Conservation (phyloP, 2,329 filamentous ascomycete species). For the Alternaria triticina region DNA sequence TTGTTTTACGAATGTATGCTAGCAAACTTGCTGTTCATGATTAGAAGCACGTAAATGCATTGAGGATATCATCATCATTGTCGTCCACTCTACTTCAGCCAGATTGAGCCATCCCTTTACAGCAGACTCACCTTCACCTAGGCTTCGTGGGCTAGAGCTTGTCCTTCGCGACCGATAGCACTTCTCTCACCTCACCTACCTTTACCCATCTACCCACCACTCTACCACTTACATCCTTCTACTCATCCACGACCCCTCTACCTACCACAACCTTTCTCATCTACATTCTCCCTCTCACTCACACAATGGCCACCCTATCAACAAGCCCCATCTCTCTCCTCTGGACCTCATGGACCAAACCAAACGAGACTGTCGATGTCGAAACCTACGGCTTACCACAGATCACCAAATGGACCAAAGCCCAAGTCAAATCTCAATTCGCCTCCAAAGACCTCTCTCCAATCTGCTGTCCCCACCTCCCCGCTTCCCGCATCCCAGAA, state of each 20-base stretch:
- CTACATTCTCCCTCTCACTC: neutral
- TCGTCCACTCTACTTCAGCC: neutral
- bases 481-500: neutral
- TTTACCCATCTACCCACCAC: neutral
- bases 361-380: neutral
- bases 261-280: neutral
- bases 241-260: neutral
- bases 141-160: neutral
- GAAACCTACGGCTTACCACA: neutral
- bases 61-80: neutral
- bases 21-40: neutral
- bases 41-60: too few species aligned
- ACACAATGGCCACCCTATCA: neutral
- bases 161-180: neutral
- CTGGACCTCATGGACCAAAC: neutral
- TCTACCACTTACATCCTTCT: neutral
- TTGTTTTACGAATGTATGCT: neutral
- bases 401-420: neutral
- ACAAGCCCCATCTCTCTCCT: neutral
- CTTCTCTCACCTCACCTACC: neutral
- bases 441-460: neutral
- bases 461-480: slow-evolving; percentile 1
- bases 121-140: neutral
- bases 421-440: neutral
- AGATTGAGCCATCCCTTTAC: neutral